Evolutionary conservation across 1,284 basidiomycete species (phyloP).

Genomic region (Ganoderma multipileum): DNA sequence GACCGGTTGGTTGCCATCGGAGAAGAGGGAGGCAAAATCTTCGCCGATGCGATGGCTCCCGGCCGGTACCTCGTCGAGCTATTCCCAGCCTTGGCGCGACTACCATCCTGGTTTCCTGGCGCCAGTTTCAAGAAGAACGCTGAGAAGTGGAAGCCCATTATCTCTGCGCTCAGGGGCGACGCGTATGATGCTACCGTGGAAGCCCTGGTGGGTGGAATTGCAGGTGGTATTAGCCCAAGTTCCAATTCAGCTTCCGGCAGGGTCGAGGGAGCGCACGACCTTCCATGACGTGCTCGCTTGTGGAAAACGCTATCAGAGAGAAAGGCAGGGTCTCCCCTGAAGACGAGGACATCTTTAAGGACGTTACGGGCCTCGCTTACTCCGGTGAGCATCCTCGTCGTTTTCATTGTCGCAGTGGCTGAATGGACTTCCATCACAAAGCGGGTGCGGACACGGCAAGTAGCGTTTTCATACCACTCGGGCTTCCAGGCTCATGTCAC

Average conservation of each 20-base stretch:
- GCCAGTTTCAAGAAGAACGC: constrained; percentile 19
- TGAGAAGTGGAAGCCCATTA: constrained; percentile 4
- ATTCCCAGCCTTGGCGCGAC: constrained; percentile 11
- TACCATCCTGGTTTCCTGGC: constrained; percentile 25
- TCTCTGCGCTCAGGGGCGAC: background rate
- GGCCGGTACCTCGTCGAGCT: constrained; percentile 23
- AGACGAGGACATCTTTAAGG: constrained; percentile 18
- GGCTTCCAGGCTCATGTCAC: background rate
- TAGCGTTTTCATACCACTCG: background rate
- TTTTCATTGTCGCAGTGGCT: background rate
- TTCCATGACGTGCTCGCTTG: constrained; percentile 7
- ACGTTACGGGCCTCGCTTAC: constrained; percentile 18
- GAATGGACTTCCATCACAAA: background rate
- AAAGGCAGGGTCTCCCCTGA: constrained; percentile 3
- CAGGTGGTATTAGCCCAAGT: background rate
- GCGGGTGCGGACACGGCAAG: constrained; percentile 9
- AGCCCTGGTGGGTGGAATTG: background rate
- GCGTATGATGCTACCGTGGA: constrained; percentile 12
- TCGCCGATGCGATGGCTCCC: constrained; percentile 15
- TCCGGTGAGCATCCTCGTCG: constrained; percentile 8
- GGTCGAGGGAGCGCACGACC: constrained; percentile 6
- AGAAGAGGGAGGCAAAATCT: constrained; percentile 6
- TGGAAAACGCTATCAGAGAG: constrained; percentile 9
- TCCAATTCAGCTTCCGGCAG: background rate
- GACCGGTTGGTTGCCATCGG: constrained; percentile 26